phyloP scores from a whole-genome alignment of 805 yeast genomes.

The Wickerhamiella nectarea region DNA sequence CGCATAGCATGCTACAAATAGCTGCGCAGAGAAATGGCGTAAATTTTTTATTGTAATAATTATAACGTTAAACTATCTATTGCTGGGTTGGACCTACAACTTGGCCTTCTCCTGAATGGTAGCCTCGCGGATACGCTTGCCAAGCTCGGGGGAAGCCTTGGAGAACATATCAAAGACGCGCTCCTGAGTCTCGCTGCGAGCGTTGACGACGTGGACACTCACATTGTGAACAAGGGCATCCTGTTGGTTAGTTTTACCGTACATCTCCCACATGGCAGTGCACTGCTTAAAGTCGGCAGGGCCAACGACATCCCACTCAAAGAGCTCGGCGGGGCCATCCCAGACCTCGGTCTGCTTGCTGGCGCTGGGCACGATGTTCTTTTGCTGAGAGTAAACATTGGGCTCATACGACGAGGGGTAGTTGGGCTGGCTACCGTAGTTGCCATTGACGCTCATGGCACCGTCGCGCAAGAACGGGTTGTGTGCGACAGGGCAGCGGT shows the following conservation, averaged over 20 bases:
- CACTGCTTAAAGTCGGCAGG: constrained; percentile 71
- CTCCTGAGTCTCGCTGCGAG: constrained; percentile 65
- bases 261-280: constrained; percentile 59
- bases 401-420: constrained; percentile 35
- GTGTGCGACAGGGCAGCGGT: constrained; percentile 39
- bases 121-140: constrained; percentile 48
- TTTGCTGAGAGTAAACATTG: constrained; percentile 19
- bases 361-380: constrained; percentile 13
- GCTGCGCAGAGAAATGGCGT: too few species aligned
- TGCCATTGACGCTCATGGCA: constrained; percentile 33
- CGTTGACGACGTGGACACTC: constrained; percentile 54
- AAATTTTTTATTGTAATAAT: too few species aligned
- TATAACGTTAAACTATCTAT: too few species aligned
- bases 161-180: constrained; percentile 62
- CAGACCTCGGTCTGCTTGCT: constrained; percentile 54
- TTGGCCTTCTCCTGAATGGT: neutral
- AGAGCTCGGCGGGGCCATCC: constrained; percentile 70
- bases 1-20: too few species aligned
- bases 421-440: constrained; percentile 39
- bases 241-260: constrained; percentile 73
- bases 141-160: constrained; percentile 58
- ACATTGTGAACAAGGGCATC: constrained; percentile 70
- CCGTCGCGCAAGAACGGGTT: constrained; percentile 51
- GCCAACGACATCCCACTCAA: constrained; percentile 68
- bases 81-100: too few species aligned